Base-by-base conservation (phyloP, 169 alveolate species). In the Cryptosporidium xiaoi region DNA sequence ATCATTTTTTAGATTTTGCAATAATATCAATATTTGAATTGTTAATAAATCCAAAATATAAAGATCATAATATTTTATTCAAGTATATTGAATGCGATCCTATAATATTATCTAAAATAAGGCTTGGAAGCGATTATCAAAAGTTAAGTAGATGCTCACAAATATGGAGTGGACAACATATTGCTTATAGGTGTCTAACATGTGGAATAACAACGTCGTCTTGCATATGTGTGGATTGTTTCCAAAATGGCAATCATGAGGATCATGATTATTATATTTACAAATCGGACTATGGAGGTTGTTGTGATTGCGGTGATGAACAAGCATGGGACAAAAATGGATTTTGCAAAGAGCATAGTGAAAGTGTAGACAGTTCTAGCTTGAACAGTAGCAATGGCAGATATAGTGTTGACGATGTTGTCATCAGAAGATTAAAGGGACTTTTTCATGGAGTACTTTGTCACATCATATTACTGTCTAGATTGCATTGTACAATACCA, bases 301-400 rank as follows among this genome's bases (percentile, higher is more conserved):
- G 93, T 65, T 90, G 93, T 62, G 93, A 90, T 66, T 90, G 93
- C 46, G 93, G 93, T 15, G 93, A 90, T 50, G 83, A 82, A 44
- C 68, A 66, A 27, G 93, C 91, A 18, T 84, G 91, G 93, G 69
- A 51, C 15, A 69, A 64, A 36, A 34, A 46, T 6, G 93, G 93
- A 40, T 90, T 90, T 48, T 90, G 93, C 33, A 60, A 65, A 6
- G 46, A 53, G 24, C 93, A 90, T 16, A 58, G 62, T 1, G 56
- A 62, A 5, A 24, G 3, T 12, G 27, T 27, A 4, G 36, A n/a
- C 44, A 8, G 2, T 10, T 36, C 16, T 3, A 15, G 56, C 31
- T 31, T 20, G 2, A n/a, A 29, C 27, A 18, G 12, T 51, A 46
- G 56, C 0, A 53, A 3, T 53, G 64, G 12, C 0, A n/a, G 29